Conservation (phyloP, 495 filamentous ascomycete genomes). For the Opeltia flavorubescens region DNA sequence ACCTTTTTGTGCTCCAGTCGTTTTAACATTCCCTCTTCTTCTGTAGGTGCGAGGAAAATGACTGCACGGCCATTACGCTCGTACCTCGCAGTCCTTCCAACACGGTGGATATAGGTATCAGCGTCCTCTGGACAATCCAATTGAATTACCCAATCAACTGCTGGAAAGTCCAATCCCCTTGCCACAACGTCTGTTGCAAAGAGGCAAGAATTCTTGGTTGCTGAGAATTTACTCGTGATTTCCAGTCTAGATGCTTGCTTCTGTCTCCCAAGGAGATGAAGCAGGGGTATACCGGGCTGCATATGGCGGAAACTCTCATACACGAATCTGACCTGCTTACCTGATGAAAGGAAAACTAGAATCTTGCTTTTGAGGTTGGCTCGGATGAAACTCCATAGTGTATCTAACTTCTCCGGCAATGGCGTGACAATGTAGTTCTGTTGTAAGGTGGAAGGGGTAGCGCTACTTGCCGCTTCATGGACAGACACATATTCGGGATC, state of each 20-base stretch:
- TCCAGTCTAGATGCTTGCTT: conserved; percentile 80
- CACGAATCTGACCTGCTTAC: conserved; percentile 91
- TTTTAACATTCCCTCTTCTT: conserved; percentile 74
- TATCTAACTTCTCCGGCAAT: conserved; percentile 76
- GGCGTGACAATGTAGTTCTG: conserved; percentile 85
- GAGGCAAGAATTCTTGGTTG: conserved; percentile 66
- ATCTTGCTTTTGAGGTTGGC: conserved; percentile 83
- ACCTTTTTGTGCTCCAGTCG: conserved; percentile 79
- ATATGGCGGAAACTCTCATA: conserved; percentile 87
- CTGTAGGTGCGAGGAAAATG: conserved; percentile 80
- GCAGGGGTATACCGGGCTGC: conserved; percentile 87
- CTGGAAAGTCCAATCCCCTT: conserved; percentile 86
- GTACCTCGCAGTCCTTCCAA: conserved; percentile 88
- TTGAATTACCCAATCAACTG: conserved; percentile 96
- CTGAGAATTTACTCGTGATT: conserved; percentile 67
- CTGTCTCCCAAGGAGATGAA: conserved; percentile 89
- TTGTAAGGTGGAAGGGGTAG: conserved; percentile 71
- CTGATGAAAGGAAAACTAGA: conserved; percentile 83
- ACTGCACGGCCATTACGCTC: conserved; percentile 78
- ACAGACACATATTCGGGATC: conserved; percentile 93
- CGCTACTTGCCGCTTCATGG: conserved; percentile 65
- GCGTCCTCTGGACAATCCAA: conserved; percentile 90
- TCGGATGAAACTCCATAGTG: conserved; percentile 80
- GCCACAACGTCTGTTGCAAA: conserved; percentile 94
- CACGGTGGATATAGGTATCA: conserved; percentile 94